Evolutionary conservation across 1,284 basidiomycete genomes (phyloP).

Genomic region (Fomitiporia mediterranea): DNA sequence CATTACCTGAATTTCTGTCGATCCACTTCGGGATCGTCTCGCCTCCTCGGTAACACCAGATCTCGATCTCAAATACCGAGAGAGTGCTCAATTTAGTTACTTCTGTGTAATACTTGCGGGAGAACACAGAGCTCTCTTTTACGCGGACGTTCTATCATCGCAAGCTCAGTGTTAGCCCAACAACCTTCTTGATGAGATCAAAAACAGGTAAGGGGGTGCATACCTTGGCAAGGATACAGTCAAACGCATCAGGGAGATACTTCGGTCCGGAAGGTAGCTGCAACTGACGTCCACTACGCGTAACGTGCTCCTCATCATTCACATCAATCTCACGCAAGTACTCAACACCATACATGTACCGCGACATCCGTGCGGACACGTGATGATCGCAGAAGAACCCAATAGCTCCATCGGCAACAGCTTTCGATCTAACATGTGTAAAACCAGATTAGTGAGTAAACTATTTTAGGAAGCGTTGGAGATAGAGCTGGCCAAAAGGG

Average conservation of each 20-base stretch:
- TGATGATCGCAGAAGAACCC: slow-evolving; percentile 80
- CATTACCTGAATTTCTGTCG: slow-evolving; percentile 50
- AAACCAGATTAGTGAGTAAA: neutral
- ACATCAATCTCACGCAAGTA: slow-evolving; percentile 64
- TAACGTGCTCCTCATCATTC: slow-evolving; percentile 58
- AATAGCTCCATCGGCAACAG: slow-evolving; percentile 74
- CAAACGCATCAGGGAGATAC: slow-evolving; percentile 71
- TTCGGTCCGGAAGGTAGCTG: slow-evolving; percentile 72
- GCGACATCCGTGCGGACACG: slow-evolving; percentile 71
- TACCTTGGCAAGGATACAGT: slow-evolving; percentile 69
- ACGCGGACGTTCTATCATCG: slow-evolving; percentile 57
- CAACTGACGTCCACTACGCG: slow-evolving; percentile 58
- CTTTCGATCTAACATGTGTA: slow-evolving; percentile 59
- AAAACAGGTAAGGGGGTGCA: slow-evolving; percentile 24
- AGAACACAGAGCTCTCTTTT: slow-evolving; percentile 75
- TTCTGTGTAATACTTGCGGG: slow-evolving; percentile 75
- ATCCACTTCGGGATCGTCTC: slow-evolving; percentile 69
- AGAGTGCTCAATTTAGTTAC: slow-evolving; percentile 67
- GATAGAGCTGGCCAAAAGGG: slow-evolving; percentile 2
- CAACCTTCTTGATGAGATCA: neutral
- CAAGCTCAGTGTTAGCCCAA: slow-evolving; percentile 17
- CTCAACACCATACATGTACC: slow-evolving; percentile 77
- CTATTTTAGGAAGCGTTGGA: slow-evolving; percentile 5
- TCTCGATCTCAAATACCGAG: slow-evolving; percentile 74
- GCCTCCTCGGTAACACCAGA: slow-evolving; percentile 74